Conservation (phyloP, 805 yeast species). For the Hyphopichia homilentoma region DNA sequence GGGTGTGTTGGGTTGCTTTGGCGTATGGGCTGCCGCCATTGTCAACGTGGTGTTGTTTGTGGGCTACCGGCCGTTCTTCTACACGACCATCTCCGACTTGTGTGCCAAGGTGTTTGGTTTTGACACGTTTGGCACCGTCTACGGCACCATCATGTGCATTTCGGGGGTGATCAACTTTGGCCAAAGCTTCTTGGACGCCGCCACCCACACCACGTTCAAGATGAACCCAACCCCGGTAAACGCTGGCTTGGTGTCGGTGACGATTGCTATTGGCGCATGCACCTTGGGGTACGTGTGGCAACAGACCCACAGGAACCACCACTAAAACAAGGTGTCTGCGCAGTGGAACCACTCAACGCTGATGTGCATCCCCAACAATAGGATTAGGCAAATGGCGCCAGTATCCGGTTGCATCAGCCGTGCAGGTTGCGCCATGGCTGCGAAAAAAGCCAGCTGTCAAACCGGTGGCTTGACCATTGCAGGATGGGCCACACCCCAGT, state of each 20-base stretch:
- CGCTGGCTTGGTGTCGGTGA: slow-evolving; percentile 31
- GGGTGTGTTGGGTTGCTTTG: slow-evolving; percentile 47
- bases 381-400: no score
- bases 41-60: slow-evolving; percentile 47
- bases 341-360: no score
- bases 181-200: slow-evolving; percentile 44
- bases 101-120: slow-evolving; percentile 93
- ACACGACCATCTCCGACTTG: slow-evolving; percentile 89
- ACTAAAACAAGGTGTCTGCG: no score
- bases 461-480: no score
- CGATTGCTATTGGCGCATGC: slow-evolving; percentile 40
- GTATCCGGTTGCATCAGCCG: no score
- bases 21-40: slow-evolving; percentile 39
- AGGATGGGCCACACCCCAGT: no score
- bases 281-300: slow-evolving; percentile 37
- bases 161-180: slow-evolving; percentile 49
- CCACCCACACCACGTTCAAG: slow-evolving; percentile 48
- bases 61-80: slow-evolving; percentile 73
- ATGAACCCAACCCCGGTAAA: slow-evolving; percentile 58
- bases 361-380: no score
- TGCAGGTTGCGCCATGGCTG: no score
- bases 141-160: slow-evolving; percentile 52
- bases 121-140: slow-evolving; percentile 79
- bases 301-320: no score
- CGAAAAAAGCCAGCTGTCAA: no score